A percentile compares a stretch with the other conserved stretches of the same genome.
phyloP scores from a whole-genome alignment of 805 yeast genomes.

The Blastobotrys mokoenaii region DNA sequence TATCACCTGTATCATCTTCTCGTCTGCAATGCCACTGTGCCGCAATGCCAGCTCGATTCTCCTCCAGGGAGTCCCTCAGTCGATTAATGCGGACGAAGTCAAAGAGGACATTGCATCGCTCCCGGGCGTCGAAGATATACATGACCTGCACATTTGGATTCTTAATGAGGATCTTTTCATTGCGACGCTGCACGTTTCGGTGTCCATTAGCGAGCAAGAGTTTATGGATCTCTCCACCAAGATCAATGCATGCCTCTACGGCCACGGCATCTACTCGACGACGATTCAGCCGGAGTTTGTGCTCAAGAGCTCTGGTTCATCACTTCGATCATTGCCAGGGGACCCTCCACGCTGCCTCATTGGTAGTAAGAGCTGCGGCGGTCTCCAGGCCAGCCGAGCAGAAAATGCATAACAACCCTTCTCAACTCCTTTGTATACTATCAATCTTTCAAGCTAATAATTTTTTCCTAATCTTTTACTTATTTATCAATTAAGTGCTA shows the following conservation, averaged over 20 bases:
- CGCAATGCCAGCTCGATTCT: conserved; percentile 77
- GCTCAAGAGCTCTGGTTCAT: not conserved
- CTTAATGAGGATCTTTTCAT: conserved; percentile 77
- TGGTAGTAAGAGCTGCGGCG: not conserved
- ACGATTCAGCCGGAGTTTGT: conserved; percentile 93
- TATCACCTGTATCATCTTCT: conserved; percentile 80
- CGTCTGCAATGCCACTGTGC: conserved; percentile 87
- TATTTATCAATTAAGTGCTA: too few relatives aligned
- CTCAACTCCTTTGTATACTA: not conserved
- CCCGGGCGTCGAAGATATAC: conserved; percentile 73
- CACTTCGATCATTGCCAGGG: not conserved
- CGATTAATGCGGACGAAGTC: conserved; percentile 67
- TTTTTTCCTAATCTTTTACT: too few relatives aligned
- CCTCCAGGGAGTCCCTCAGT: conserved; percentile 87
- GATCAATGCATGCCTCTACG: conserved; percentile 72
- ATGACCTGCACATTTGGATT: conserved; percentile 96
- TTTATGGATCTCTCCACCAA: conserved; percentile 65
- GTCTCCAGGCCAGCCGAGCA: not conserved
- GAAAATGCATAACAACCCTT: not conserved
- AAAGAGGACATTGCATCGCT: conserved; percentile 58
- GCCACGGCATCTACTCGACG: conserved; percentile 81
- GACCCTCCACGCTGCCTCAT: not conserved
- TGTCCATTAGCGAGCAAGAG: conserved; percentile 52
- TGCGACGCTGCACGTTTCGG: conserved; percentile 83
- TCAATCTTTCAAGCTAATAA: too few relatives aligned